These are phyloP conservation scores for Eucalyptus viminalis DNA, from an alignment of 345 rosid species.

Conservation along the genomic window DNA sequence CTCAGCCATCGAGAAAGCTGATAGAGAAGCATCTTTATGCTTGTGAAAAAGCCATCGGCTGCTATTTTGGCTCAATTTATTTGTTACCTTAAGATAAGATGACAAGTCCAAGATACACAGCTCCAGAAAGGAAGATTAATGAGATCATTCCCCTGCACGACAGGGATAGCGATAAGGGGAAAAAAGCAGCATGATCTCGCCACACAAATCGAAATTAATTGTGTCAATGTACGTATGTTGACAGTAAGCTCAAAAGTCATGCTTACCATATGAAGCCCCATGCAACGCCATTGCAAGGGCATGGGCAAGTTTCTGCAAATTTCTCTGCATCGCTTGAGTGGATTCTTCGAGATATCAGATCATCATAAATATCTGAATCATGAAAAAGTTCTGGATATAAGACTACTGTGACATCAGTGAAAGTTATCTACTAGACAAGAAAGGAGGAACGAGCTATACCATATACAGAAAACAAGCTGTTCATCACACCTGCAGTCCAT, in stretches of 20 bases:
- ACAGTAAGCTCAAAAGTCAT: not conserved
- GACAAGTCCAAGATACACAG: conserved; percentile 84
- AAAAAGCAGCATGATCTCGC: not conserved
- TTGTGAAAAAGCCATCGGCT: not conserved
- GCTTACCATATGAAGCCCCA: conserved; percentile 95
- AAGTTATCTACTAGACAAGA: not conserved
- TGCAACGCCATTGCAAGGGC: conserved; percentile 86
- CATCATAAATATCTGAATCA: conserved; percentile 78
- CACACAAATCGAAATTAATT: not conserved
- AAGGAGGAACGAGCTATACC: conserved; percentile 25
- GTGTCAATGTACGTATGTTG: not conserved
- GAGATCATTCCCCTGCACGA: conserved; percentile 92
- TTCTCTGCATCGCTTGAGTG: conserved; percentile 95
- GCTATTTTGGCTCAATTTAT: not conserved
- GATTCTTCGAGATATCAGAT: conserved; percentile 86
- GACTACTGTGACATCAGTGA: not conserved
- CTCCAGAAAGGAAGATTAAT: conserved; percentile 53
- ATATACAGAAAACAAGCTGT: conserved; percentile 92
- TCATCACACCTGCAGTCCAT: conserved; percentile 80
- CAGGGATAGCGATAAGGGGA: not conserved
- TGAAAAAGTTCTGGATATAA: not conserved
- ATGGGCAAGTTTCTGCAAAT: conserved; percentile 93
- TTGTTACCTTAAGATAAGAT: conserved; percentile 63
- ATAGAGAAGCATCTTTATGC: not conserved
- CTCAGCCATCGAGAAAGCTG: not conserved